phyloP scores from a whole-genome alignment of 2,329 filamentous ascomycete genomes.

The Aureobasidium lini region DNA sequence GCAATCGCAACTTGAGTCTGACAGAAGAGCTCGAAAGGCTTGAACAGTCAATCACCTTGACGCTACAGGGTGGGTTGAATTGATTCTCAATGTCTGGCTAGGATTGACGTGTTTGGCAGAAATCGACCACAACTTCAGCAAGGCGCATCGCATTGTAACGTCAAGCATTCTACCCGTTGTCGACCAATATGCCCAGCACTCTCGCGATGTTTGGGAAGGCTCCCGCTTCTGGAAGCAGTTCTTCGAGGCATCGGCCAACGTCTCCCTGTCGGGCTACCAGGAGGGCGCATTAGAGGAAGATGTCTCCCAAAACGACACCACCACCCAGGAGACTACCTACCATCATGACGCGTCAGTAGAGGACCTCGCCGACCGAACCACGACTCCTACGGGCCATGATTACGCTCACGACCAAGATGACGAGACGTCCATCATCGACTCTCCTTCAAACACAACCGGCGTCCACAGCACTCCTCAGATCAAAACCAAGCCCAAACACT shows the following conservation, averaged over 20 bases:
- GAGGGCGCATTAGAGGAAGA: slow-evolving; percentile 60
- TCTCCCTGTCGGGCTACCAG: slow-evolving; percentile 91
- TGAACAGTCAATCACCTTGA: slow-evolving; percentile 94
- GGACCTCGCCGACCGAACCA: slow-evolving; percentile 24
- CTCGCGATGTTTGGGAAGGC: slow-evolving; percentile 89
- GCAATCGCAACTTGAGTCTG: slow-evolving; percentile 59
- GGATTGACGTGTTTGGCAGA: slow-evolving; percentile 46
- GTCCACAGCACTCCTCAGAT: slow-evolving; percentile 52
- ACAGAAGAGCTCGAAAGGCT: slow-evolving; percentile 94
- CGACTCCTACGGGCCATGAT: slow-evolving; percentile 32
- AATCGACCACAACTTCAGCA: slow-evolving; percentile 98
- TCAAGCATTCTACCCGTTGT: slow-evolving; percentile 87
- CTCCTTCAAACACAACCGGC: slow-evolving; percentile 39
- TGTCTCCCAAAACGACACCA: slow-evolving; percentile 34
- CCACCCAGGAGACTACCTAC: slow-evolving; percentile 16
- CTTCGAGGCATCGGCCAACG: slow-evolving; percentile 96
- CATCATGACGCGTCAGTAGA: slow-evolving; percentile 17
- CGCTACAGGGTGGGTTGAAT: slow-evolving; percentile 66
- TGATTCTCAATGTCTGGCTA: background rate
- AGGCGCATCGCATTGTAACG: slow-evolving; percentile 91
- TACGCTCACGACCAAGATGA: slow-evolving; percentile 26
- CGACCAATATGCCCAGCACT: slow-evolving; percentile 91
- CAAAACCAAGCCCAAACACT: slow-evolving; percentile 14
- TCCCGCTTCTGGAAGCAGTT: slow-evolving; percentile 97
- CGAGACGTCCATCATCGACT: slow-evolving; percentile 60